Base-by-base conservation (phyloP, 2,329 filamentous ascomycete genomes). In the Periconia digitata region DNA sequence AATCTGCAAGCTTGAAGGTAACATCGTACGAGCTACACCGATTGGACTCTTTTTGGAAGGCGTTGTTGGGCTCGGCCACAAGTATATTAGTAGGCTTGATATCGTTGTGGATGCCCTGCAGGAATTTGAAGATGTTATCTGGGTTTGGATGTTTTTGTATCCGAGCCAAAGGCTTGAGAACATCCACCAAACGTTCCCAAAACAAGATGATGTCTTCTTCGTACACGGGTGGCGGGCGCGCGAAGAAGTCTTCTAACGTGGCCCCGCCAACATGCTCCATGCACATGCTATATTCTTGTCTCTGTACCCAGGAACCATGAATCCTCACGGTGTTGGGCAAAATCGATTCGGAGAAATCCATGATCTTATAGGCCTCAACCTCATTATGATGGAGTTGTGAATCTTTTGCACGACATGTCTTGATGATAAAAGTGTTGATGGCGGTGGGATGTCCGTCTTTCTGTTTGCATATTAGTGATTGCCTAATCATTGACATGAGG, bases 51-150 rank as follows among this genome's bases (percentile, higher is more conserved):
- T n/a, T n/a, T n/a, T n/a, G n/a, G n/a, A n/a, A n/a, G n/a, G n/a
- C n/a, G n/a, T n/a, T 12, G 12, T 12, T 12, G 1, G 21, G 2
- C 6, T 10, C 10, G 4, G 18, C 24, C 0, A 59, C 60, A 50
- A 77, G 70, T 32, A 76, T 73, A 39, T 76, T 77, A 24, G 70
- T 64, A 18, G 72, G 64, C 52, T 77, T 77, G 45, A 78, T 59
- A 62, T 78, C 75, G 7, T 69, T 64, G 44, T 76, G 73, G 57
- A 72, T 71, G 1, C 71, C 44, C 43, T 53, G 44, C 8, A 39
- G 12, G 24, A 21, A 27, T 41, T 16, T 6, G 1, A 27, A 23
- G 6, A 18, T 24, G 15, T 51, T 12, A 3, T 46, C 15, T 15
- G 44, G 41, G 32, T 50, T 8, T 1, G 22, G 22, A 38, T 55